A percentile compares a stretch with the other conserved stretches of the same genome.
Evolutionary conservation across 139 green algal genomes (phyloP).

Genomic region (Chlorella sp.): DNA sequence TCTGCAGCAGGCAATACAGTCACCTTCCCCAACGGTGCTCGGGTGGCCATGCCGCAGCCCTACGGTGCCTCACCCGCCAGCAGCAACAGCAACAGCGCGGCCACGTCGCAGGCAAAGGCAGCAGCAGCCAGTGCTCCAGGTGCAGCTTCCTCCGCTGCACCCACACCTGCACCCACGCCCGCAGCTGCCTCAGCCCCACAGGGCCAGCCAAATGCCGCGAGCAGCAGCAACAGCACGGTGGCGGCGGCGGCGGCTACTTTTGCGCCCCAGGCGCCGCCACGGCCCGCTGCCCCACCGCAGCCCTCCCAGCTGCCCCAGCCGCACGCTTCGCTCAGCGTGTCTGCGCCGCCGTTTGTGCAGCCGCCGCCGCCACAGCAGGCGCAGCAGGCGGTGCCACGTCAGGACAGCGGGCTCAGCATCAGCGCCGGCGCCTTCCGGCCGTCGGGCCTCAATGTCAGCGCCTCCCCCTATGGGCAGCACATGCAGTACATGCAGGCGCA

Average conservation of each 20-base stretch:
- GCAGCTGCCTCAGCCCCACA: not conserved
- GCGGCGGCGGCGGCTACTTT: not conserved
- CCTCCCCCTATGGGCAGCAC: not conserved
- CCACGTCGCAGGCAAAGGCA: not conserved
- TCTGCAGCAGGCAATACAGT: not conserved
- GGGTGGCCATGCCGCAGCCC: constrained; percentile 9
- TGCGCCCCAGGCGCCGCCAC: not conserved
- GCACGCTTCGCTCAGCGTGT: not conserved
- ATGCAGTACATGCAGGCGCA: not conserved
- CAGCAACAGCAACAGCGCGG: not conserved
- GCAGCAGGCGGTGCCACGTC: not conserved
- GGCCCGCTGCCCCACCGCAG: not conserved
- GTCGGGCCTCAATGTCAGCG: not conserved
- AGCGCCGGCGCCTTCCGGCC: not conserved
- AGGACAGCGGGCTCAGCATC: not conserved
- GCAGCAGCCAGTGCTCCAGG: not conserved
- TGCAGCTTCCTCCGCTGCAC: not conserved
- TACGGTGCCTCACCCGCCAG: not conserved
- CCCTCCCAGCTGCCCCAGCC: not conserved
- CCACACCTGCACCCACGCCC: not conserved
- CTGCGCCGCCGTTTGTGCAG: not conserved
- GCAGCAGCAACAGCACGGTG: not conserved
- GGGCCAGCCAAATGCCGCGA: not conserved
- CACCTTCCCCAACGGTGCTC: not conserved
- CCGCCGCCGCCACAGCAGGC: not conserved